These are phyloP conservation scores for Diaporthe sp. DNA, from an alignment of 2,329 filamentous ascomycete species.

Conservation along the genomic window DNA sequence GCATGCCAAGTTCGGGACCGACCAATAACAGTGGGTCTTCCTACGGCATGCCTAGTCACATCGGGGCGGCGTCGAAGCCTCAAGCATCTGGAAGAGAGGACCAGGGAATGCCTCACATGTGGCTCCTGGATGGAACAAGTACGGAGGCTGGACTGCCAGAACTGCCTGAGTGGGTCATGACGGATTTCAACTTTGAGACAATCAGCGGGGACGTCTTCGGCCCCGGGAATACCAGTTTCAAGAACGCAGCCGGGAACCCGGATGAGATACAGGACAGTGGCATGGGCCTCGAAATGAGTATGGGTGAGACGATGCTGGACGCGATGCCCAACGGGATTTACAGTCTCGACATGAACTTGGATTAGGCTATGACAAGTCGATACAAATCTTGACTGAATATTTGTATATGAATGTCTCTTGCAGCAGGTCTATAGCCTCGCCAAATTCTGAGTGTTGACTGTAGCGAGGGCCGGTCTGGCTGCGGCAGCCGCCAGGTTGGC, in stretches of 20 bases:
- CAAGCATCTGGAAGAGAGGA: not conserved
- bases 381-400: not conserved
- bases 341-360: constrained; percentile 34
- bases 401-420: not conserved
- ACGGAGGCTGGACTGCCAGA: not conserved
- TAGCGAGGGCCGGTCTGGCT: not conserved
- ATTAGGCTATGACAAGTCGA: not conserved
- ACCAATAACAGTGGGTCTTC: not conserved
- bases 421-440: constrained; percentile 2
- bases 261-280: not conserved
- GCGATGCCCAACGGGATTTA: constrained; percentile 32
- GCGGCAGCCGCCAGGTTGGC: not conserved
- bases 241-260: not conserved
- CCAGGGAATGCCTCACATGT: constrained; percentile 3
- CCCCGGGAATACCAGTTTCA: not conserved
- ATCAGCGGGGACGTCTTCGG: constrained; percentile 19
- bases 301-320: constrained; percentile 29
- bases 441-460: not conserved
- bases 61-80: not conserved
- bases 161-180: constrained; percentile 37
- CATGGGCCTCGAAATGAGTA: constrained; percentile 7
- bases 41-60: not conserved
- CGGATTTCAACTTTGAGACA: constrained; percentile 37
- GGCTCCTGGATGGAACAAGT: not conserved
- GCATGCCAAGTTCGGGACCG: too few relatives aligned